These are phyloP conservation scores for Cucumis hystrix DNA, from an alignment of 306 rosid species.

Conservation along the genomic window DNA sequence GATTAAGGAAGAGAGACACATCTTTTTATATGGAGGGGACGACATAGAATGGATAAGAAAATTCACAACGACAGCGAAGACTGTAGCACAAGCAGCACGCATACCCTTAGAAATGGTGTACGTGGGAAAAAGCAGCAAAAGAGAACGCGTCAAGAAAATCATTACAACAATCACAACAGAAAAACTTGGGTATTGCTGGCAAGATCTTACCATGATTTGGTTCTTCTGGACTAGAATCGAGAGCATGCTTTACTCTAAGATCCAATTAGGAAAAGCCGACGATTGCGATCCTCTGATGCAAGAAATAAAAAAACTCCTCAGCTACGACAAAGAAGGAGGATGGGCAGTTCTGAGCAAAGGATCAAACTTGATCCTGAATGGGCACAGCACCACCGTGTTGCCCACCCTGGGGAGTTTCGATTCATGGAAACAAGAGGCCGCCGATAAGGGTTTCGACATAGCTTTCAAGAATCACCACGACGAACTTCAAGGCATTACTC, in stretches of 20 bases:
- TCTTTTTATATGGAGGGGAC: conserved; percentile 45
- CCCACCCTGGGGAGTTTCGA: conserved; percentile 30
- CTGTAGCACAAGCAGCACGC: conserved; percentile 17
- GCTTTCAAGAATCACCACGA: conserved; percentile 22
- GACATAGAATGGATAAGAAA: conserved; percentile 36
- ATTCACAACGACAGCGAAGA: conserved; percentile 33
- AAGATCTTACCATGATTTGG: conserved; percentile 42
- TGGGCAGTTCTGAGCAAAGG: conserved; percentile 45
- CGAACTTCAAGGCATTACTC: conserved; percentile 14
- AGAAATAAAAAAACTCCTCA: conserved; percentile 33
- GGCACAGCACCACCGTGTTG: conserved; percentile 21
- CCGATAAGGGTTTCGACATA: conserved; percentile 21
- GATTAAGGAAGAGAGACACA: conserved; percentile 35
- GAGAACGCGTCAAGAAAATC: conserved; percentile 28
- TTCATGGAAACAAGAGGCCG: conserved; percentile 25
- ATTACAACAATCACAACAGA: conserved; percentile 19
- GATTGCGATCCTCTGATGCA: conserved; percentile 31
- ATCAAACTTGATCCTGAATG: conserved; percentile 25
- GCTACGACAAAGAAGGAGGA: conserved; percentile 35
- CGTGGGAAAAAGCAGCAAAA: conserved; percentile 40
- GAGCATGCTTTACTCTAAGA: conserved; percentile 56
- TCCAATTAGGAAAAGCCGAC: conserved; percentile 27
- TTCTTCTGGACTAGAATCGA: conserved; percentile 56
- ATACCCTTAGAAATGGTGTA: conserved; percentile 41
- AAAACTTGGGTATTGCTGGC: conserved; percentile 31